Evolutionary conservation across 176 grass and related monocot genomes (phyloP), one percentile per base, ranked within the genome.

Genomic region (Olyra latifolia): DNA sequence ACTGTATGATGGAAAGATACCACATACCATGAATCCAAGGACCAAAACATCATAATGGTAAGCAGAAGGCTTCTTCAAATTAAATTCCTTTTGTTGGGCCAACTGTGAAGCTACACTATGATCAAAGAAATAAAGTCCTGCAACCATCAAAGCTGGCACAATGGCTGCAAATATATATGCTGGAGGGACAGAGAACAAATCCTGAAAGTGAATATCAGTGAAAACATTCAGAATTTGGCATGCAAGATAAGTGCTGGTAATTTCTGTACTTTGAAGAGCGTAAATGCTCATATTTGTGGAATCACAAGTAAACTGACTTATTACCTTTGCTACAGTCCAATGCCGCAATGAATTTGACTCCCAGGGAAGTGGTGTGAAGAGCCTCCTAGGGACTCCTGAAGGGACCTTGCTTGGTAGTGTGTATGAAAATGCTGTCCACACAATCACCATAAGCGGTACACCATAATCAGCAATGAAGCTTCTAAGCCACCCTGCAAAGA

Each of bases 101-200:
- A 99, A 64, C 62, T 95, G 93, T 35, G 96, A 93, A 84, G 96
- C 92, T 44, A 99, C 96, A 22, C 90, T 90, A 52, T 99, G 96
- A 74, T 99, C 96, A 75, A 99, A 99, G 85, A 99, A 99, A 78
- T 95, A 99, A 56, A 99, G 88, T 32, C 96, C 96, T 27, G 96
- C 79, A 59, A 99, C 88, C 96, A 99, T 99, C 79, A 89, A 32
- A 59, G 96, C 93, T 66, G 96, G 96, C 62, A 99, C 27, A 58
- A 95, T 85, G 66, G 96, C 96, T 8, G 87, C 86, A 74, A 99
- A 93, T 83, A 99, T 99, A 74, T 99, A 99, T 16, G 68, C 29
- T 38, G 72, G 79, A 79, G 96, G 90, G 38, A 95, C 93, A 39
- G 87, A 93, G 41, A 93, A 83, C 60, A 99, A 75, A 82, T 99